A percentile compares a stretch with the other conserved stretches of the same genome.
Evolutionary conservation across 257 asterid species (phyloP).

Genomic region (Solanum bulbocastanum): DNA sequence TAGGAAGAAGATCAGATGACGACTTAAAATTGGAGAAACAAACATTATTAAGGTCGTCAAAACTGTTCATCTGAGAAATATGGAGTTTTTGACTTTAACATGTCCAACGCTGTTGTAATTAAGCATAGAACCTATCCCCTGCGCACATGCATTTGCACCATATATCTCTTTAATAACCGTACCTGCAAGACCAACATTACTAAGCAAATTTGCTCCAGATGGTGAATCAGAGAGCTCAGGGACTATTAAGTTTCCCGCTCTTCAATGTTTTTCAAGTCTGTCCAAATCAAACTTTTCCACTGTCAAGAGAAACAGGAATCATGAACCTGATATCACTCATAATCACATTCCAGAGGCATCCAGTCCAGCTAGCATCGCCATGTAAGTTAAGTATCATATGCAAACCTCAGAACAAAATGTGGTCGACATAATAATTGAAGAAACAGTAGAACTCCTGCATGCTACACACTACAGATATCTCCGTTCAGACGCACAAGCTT

Average conservation of each 20-base stretch:
- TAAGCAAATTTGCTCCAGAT: neutral
- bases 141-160: neutral
- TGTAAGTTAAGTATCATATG: neutral
- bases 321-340: neutral
- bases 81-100: neutral
- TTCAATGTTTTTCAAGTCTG: neutral
- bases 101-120: neutral
- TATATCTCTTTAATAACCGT: neutral
- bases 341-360: neutral
- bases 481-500: neutral
- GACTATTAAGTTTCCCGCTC: neutral
- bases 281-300: neutral
- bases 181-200: neutral
- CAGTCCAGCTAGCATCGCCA: neutral
- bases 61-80: neutral
- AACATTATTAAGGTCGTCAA: neutral
- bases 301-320: neutral
- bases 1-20: neutral
- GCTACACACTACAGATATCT: neutral
- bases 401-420: neutral
- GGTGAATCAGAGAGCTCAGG: neutral
- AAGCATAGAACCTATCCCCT: neutral
- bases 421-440: neutral
- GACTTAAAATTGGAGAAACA: neutral
- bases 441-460: neutral